Conservation (phyloP, 768 basidiomycete species). For the Kwoniella shandongensis region DNA sequence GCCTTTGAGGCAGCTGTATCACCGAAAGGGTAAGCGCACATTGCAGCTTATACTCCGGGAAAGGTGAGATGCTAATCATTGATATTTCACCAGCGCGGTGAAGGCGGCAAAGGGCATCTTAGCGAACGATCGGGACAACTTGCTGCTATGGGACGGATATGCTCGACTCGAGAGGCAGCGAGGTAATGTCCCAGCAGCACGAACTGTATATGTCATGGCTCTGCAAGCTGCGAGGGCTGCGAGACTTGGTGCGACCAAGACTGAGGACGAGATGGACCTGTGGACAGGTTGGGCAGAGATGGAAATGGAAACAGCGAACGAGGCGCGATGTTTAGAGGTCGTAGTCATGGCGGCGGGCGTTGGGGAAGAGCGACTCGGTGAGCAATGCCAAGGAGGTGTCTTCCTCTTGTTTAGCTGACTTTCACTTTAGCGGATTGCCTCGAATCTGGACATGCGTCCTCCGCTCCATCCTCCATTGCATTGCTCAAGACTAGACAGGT, state of each 20-base stretch:
- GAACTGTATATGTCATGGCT: conserved; percentile 55
- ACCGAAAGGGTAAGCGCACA: conserved; percentile 38
- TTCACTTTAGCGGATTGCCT: conserved; percentile 11
- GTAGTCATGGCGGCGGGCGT: conserved; percentile 21
- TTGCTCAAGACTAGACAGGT: conserved; percentile 39
- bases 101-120: conserved; percentile 54
- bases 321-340: conserved; percentile 25
- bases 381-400: not conserved
- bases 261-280: conserved; percentile 43
- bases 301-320: conserved; percentile 50
- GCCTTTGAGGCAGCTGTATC: conserved; percentile 48
- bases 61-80: no score
- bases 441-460: conserved; percentile 12
- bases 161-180: conserved; percentile 51
- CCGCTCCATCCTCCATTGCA: conserved; percentile 13
- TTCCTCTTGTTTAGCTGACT: conserved; percentile 12
- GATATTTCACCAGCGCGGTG: conserved; percentile 43
- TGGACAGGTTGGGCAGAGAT: conserved; percentile 55
- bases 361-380: conserved; percentile 7
- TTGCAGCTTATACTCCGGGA: no score
- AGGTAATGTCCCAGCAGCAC: conserved; percentile 51
- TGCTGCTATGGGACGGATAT: conserved; percentile 55
- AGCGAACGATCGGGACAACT: conserved; percentile 46
- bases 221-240: conserved; percentile 36
- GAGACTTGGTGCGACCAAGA: not conserved